phyloP scores from a whole-genome alignment of 108 stramenopile genomes.

The Seminavis robusta region DNA sequence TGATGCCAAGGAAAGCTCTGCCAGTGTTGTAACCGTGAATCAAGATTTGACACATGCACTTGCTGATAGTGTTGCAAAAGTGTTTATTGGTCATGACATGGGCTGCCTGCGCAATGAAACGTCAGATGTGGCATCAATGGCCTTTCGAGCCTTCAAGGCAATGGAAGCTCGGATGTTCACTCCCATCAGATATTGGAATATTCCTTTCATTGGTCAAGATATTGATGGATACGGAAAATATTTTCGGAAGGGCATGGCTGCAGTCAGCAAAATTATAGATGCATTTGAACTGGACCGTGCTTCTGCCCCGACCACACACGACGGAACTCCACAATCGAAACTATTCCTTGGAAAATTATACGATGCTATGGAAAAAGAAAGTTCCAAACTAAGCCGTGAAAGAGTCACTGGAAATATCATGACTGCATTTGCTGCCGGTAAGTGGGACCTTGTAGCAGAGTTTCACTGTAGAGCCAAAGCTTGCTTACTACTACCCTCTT shows the following conservation, averaged over 20 bases:
- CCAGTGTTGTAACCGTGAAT: constrained; percentile 1
- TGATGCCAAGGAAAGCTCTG: no score
- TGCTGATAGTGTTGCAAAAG: constrained; percentile 10
- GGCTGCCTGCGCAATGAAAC: background rate
- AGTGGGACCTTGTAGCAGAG: no score
- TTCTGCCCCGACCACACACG: no score
- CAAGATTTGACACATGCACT: background rate
- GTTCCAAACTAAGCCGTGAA: background rate
- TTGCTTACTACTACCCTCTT: no score
- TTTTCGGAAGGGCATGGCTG: background rate
- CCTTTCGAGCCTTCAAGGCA: background rate
- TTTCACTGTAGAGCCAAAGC: no score
- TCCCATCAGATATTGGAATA: constrained; percentile 13
- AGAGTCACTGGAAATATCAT: constrained; percentile 3
- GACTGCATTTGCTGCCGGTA: no score
- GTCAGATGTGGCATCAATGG: background rate
- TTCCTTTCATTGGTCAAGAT: constrained; percentile 17
- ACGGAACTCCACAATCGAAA: no score
- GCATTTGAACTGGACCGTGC: background rate
- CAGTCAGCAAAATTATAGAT: background rate
- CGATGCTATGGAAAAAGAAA: background rate
- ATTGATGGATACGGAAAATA: constrained; percentile 10
- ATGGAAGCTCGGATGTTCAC: background rate
- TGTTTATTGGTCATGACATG: constrained; percentile 5
- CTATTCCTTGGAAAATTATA: background rate